Conservation (phyloP, 1,284 basidiomycete genomes). For the Golubevia sp. region DNA sequence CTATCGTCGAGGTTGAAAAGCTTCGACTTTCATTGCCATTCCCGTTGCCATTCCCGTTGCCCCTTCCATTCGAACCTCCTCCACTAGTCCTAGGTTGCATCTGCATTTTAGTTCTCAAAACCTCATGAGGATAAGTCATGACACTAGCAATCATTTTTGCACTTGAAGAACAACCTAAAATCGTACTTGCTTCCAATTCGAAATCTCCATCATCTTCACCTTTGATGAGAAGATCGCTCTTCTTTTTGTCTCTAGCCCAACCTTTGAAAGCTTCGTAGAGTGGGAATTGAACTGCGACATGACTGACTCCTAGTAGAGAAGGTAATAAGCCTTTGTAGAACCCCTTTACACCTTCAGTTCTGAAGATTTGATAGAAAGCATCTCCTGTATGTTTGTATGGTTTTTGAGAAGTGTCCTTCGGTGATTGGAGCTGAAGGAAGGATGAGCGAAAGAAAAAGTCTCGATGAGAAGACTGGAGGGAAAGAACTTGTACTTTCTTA, state of each 20-base stretch:
- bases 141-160: constrained; percentile 59
- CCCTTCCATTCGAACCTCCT: neutral
- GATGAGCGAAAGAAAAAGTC: neutral
- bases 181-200: constrained; percentile 60
- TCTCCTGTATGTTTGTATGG: constrained; percentile 51
- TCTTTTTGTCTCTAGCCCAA: constrained; percentile 10
- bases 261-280: constrained; percentile 54
- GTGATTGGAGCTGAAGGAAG: constrained; percentile 15
- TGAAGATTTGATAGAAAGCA: constrained; percentile 50
- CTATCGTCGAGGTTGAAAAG: constrained; percentile 1
- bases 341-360: constrained; percentile 37
- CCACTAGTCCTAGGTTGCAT: no score
- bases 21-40: constrained; percentile 24
- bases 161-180: constrained; percentile 44
- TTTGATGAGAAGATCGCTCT: neutral
- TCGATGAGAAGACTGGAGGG: neutral
- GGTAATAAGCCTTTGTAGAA: constrained; percentile 57
- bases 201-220: constrained; percentile 10
- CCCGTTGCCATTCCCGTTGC: neutral
- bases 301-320: constrained; percentile 46
- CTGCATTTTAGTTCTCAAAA: constrained; percentile 51
- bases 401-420: constrained; percentile 4
- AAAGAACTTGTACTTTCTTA: neutral
- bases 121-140: constrained; percentile 59
- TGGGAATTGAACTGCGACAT: constrained; percentile 59